Percentiles rank a stretch among this genome's conserved stretches.
phyloP scores from a whole-genome alignment of 2,329 filamentous ascomycete genomes.

The Aspergillus pseudoviridinutans region DNA sequence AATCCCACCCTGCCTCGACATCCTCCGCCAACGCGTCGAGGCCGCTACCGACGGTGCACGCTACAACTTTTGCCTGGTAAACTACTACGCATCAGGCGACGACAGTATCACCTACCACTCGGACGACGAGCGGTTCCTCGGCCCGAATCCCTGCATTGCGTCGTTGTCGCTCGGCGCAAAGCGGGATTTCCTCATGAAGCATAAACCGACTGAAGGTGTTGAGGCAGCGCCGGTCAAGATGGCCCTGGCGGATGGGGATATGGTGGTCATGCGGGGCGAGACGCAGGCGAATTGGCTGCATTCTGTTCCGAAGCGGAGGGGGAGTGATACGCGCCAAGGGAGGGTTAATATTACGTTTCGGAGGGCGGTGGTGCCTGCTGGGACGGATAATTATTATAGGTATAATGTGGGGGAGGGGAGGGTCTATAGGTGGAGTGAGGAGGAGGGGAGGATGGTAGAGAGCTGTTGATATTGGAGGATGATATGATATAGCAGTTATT shows the following conservation, averaged over 20 bases:
- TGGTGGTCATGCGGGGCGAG: constrained; percentile 71
- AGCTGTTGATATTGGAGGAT: neutral
- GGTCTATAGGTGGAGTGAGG: constrained; percentile 65
- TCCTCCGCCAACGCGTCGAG: constrained; percentile 61
- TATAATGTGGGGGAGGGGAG: constrained; percentile 73
- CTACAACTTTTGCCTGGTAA: constrained; percentile 78
- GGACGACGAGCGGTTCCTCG: constrained; percentile 76
- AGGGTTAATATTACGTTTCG: constrained; percentile 77
- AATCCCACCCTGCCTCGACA: constrained; percentile 65
- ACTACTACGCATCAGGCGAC: constrained; percentile 73
- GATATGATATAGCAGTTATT: neutral
- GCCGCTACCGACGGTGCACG: constrained; percentile 53
- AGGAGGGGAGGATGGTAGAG: constrained; percentile 22
- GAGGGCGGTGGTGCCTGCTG: constrained; percentile 64
- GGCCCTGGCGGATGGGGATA: constrained; percentile 63
- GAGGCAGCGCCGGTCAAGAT: constrained; percentile 47
- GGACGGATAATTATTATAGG: constrained; percentile 78
- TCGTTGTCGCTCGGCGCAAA: constrained; percentile 69
- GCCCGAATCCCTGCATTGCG: constrained; percentile 65
- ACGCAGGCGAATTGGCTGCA: constrained; percentile 78
- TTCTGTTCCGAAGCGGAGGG: constrained; percentile 70
- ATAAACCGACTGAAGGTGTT: constrained; percentile 55
- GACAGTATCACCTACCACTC: constrained; percentile 78
- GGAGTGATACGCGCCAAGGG: constrained; percentile 59
- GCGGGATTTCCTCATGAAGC: constrained; percentile 75